These are phyloP conservation scores for Candida silvicultrix DNA, from an alignment of 805 yeast genomes.

Conservation along the genomic window DNA sequence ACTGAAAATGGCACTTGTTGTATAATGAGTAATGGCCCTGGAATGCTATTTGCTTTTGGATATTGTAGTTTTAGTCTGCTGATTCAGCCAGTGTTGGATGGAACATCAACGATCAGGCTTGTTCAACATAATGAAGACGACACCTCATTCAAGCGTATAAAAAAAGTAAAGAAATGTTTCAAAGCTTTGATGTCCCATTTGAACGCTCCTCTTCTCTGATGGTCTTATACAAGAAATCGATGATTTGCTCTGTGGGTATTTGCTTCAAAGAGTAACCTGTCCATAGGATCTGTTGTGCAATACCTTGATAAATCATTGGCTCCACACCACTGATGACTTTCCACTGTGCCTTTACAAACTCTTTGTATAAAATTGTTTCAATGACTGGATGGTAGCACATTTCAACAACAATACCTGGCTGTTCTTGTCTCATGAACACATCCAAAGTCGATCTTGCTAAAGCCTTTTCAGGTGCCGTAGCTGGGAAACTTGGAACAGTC, in stretches of 20 bases:
- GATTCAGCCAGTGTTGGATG: too few relatives aligned
- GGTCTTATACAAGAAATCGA: conserved; percentile 3
- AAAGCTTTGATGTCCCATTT: too few relatives aligned
- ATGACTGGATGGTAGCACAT: conserved; percentile 22
- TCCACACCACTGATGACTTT: conserved; percentile 21
- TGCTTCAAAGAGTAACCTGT: conserved; percentile 15
- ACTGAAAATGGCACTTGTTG: too few relatives aligned
- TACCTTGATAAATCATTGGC: conserved; percentile 22
- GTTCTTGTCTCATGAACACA: conserved; percentile 10
- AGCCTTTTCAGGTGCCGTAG: conserved; percentile 11
- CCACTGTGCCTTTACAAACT: conserved; percentile 12
- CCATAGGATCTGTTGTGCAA: conserved; percentile 21
- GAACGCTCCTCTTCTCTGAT: conserved; percentile 4
- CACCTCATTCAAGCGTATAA: too few relatives aligned
- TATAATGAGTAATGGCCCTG: neutral
- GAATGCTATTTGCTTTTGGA: too few relatives aligned
- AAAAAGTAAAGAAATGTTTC: too few relatives aligned
- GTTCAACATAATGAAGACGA: too few relatives aligned
- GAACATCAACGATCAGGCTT: too few relatives aligned
- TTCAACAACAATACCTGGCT: conserved; percentile 18
- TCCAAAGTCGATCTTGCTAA: conserved; percentile 18
- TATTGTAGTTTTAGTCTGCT: too few relatives aligned
- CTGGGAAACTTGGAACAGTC: conserved; percentile 20
- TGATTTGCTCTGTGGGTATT: conserved; percentile 14
- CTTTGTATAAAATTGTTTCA: conserved; percentile 13